phyloP scores from a whole-genome alignment of 768 basidiomycete species.

The Mycena maculata region DNA sequence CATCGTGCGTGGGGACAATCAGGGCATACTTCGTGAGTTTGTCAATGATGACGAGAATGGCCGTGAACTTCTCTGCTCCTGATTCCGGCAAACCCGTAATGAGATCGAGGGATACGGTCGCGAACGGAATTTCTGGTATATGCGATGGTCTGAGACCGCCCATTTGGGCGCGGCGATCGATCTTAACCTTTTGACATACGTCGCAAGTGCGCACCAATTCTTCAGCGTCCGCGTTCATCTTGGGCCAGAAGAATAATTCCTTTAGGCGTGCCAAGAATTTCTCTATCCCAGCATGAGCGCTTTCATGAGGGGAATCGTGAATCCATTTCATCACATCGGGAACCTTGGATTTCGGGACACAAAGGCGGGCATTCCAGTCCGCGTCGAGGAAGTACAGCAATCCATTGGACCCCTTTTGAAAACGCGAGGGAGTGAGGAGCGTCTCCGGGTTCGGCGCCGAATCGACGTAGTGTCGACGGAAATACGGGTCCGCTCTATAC shows the following conservation, averaged over 20 bases:
- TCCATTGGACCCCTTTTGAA: background rate
- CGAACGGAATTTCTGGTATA: background rate
- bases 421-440: background rate
- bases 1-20: slow-evolving; percentile 42
- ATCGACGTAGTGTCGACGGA: background rate
- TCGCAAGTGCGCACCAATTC: background rate
- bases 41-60: background rate
- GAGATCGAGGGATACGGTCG: background rate
- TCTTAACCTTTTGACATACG: slow-evolving; percentile 9
- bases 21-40: slow-evolving; percentile 29
- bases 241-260: background rate
- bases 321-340: background rate
- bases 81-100: slow-evolving; percentile 22
- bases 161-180: background rate
- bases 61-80: background rate
- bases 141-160: background rate
- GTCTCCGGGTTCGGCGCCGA: background rate
- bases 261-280: background rate
- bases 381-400: slow-evolving; percentile 22
- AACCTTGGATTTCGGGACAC: background rate
- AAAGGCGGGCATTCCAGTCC: slow-evolving; percentile 1
- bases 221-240: background rate
- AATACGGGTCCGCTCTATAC: background rate
- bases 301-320: background rate
- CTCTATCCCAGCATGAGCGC: background rate